Evolutionary conservation across 169 alveolate species (phyloP).

Genomic region (Eimeria necatrix): DNA sequence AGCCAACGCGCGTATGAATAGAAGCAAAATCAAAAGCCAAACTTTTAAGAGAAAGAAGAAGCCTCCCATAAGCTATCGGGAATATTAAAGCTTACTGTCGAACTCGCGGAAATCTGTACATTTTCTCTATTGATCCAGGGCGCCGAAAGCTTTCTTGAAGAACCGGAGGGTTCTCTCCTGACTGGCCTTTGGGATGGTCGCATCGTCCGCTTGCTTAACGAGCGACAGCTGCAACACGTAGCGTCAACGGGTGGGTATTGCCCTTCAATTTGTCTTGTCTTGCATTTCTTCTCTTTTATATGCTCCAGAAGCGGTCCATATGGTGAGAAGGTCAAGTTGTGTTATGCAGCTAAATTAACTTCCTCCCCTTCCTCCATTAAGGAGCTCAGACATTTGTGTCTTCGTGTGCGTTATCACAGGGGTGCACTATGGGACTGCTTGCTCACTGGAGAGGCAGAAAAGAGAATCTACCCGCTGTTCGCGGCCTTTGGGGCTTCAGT

Average conservation of each 20-base stretch:
- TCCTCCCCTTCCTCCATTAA: no score
- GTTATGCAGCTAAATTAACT: no score
- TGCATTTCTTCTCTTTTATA: background rate
- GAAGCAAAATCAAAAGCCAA: no score
- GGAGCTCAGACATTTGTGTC: no score
- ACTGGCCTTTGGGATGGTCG: slow-evolving; percentile 56
- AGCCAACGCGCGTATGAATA: no score
- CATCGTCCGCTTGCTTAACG: slow-evolving; percentile 38
- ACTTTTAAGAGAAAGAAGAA: no score
- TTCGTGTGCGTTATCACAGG: background rate
- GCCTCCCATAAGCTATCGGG: no score
- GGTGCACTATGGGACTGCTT: slow-evolving; percentile 1
- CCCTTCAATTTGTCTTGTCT: background rate
- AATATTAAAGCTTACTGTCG: no score
- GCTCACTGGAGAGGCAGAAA: slow-evolving; percentile 12
- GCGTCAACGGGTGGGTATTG: slow-evolving; percentile 43
- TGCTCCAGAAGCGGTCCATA: background rate
- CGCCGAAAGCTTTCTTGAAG: slow-evolving; percentile 74
- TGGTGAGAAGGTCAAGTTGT: no score
- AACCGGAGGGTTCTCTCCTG: slow-evolving; percentile 66
- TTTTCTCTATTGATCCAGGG: slow-evolving; percentile 10
- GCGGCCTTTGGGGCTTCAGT: slow-evolving; percentile 28
- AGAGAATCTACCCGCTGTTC: slow-evolving; percentile 8
- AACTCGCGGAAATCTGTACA: no score
- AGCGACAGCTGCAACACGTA: slow-evolving; percentile 12